Evolutionary conservation across 768 basidiomycete species (phyloP), one percentile per base, ranked within the genome.

Genomic region (Podaxis sp.): DNA sequence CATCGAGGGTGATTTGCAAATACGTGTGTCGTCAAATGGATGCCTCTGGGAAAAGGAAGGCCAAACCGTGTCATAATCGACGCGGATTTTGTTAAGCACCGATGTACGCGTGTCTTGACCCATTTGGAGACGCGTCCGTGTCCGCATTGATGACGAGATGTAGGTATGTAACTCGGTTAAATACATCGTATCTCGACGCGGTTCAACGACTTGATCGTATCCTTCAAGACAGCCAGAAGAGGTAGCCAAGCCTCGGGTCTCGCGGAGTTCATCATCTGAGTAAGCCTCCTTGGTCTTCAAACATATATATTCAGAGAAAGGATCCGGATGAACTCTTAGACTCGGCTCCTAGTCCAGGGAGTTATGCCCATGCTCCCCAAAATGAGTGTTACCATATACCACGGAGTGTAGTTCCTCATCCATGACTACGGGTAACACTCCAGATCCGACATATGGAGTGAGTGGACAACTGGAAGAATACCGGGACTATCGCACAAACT

Each of bases 81-180:
- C 16, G 46, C 56, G 56, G 56, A 48, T n/a, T 10, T 37, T 57
- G 36, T 57, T 18, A 57, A 57, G n/a, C 5, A 57, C 56, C 56
- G 56, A 57, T 38, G 35, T 9, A 14, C 40, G 9, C 42, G 18
- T 38, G 18, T 25, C 38, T 57, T 57, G 28, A 50, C 36, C 56
- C 56, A 57, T 57, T 57, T 50, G 18, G n/a, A 27, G 47, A 48
- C 10, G 47, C 42, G n/a, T n/a, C n/a, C n/a, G 32, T 9, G 9
- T 5, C 14, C 10, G 47, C 11, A 10, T 48, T 23, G 13, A 25
- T 48, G 47, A 25, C 47, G 2, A n/a, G 42, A 44, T 44, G 18
- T 6, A 21, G 42, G 18, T 44, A 21, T 44, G 42, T 16, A 44
- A 44, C 47, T 11, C 18, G 9, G 47, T 48, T 27, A 23, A 14